Evolutionary conservation across 2,329 filamentous ascomycete genomes (phyloP).

Genomic region (Aspergillus spinulosporus): DNA sequence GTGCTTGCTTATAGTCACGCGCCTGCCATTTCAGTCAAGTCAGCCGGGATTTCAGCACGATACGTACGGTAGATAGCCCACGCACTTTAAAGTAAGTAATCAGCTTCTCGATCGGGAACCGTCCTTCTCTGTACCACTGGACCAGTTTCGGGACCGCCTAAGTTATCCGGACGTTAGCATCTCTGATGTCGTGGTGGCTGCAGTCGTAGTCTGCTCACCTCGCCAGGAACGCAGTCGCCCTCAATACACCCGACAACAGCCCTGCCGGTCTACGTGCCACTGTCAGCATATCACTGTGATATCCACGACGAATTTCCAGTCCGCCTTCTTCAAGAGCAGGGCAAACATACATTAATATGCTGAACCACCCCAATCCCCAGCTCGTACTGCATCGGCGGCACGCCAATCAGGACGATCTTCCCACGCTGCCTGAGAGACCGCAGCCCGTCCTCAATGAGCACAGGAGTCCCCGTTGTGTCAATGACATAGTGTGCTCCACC

Average conservation of each 20-base stretch:
- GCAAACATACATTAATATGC: constrained; percentile 14
- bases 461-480: constrained; percentile 25
- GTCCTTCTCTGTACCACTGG: constrained; percentile 22
- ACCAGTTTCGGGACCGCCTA: constrained; percentile 22
- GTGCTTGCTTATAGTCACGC: constrained; percentile 4
- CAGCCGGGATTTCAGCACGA: background rate
- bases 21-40: constrained; percentile 1
- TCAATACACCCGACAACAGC: constrained; percentile 22
- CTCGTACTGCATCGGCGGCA: constrained; percentile 39
- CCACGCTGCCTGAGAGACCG: constrained; percentile 41
- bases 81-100: constrained; percentile 17
- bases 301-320: background rate
- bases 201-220: background rate
- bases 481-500: constrained; percentile 19
- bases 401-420: constrained; percentile 54
- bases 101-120: constrained; percentile 21
- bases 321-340: too few relatives aligned
- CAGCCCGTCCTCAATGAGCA: constrained; percentile 21
- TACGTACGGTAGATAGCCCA: background rate
- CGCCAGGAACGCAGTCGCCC: constrained; percentile 21
- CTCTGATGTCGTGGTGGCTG: background rate
- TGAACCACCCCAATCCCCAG: background rate
- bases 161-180: background rate
- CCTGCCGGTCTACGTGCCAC: constrained; percentile 16
- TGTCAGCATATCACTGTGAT: background rate